Percentiles rank a stretch among this genome's conserved stretches.
phyloP scores from a whole-genome alignment of 148 eudicot genomes.

The Fagopyrum homotropicum region DNA sequence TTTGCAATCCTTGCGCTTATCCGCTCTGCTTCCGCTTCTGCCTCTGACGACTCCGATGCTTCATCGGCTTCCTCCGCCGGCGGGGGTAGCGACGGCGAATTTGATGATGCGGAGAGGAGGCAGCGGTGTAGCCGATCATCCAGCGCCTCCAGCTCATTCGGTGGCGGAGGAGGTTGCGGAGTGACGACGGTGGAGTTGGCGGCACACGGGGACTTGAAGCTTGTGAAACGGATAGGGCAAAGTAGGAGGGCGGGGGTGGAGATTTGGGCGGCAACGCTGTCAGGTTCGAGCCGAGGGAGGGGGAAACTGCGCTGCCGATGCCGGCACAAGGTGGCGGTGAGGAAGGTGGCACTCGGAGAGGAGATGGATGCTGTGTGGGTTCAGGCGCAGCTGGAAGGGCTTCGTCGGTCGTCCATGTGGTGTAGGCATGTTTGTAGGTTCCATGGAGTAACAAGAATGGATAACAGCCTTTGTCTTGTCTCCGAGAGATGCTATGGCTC shows the following conservation, averaged over 20 bases:
- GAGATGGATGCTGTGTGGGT: conserved; percentile 77
- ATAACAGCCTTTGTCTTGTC: conserved; percentile 48
- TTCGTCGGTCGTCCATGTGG: conserved; percentile 80
- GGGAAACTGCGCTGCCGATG: conserved; percentile 41
- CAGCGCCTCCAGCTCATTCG: conserved; percentile 17
- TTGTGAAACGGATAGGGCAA: conserved; percentile 57
- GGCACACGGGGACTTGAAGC: conserved; percentile 53
- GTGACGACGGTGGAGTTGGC: conserved; percentile 41
- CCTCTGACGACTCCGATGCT: conserved; percentile 22
- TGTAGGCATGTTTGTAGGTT: conserved; percentile 84
- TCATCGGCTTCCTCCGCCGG: conserved; percentile 20
- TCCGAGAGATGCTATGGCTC: conserved; percentile 84
- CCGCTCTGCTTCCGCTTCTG: conserved; percentile 18
- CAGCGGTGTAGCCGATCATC: conserved; percentile 19
- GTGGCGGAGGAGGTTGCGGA: conserved; percentile 17
- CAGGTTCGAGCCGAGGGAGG: conserved; percentile 24
- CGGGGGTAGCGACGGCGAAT: conserved; percentile 11
- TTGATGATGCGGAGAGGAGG: conserved; percentile 18
- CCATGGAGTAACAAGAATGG: conserved; percentile 54
- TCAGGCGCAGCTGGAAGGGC: conserved; percentile 57
- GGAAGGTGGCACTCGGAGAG: conserved; percentile 59
- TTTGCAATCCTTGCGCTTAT: conserved; percentile 52
- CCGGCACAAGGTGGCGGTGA: conserved; percentile 72
- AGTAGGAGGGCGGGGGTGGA: conserved; percentile 60
- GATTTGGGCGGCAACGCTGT: conserved; percentile 58